Conservation (phyloP, 1,284 basidiomycete genomes). For the Fistulina hepatica region DNA sequence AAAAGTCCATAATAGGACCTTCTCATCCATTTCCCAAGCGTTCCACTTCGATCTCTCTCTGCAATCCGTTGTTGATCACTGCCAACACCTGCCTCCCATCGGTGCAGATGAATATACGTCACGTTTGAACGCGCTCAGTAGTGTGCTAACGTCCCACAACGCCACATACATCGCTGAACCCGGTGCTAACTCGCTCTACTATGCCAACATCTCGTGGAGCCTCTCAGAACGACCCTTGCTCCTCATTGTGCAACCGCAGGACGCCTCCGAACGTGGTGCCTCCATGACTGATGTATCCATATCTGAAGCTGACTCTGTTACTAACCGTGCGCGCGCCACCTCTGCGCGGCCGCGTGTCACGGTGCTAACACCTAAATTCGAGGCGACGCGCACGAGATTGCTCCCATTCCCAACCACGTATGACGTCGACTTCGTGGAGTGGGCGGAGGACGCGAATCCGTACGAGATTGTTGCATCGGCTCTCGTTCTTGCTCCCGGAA, state of each 20-base stretch:
- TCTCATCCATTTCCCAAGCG: not conserved
- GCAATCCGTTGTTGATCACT: constrained; percentile 34
- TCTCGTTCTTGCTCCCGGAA: constrained; percentile 26
- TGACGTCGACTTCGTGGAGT: constrained; percentile 46
- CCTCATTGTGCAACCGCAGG: constrained; percentile 45
- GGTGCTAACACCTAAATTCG: constrained; percentile 70
- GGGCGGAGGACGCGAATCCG: constrained; percentile 67
- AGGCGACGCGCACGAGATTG: constrained; percentile 56
- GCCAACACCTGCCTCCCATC: constrained; percentile 41
- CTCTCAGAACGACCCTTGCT: constrained; percentile 73
- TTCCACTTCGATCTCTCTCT: not conserved
- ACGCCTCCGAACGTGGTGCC: constrained; percentile 17
- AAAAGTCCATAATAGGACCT: too few relatives aligned
- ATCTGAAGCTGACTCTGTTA: too few relatives aligned
- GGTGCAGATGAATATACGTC: constrained; percentile 33
- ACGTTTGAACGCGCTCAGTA: constrained; percentile 44
- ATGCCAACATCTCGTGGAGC: constrained; percentile 66
- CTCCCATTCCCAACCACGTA: constrained; percentile 38
- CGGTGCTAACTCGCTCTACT: constrained; percentile 61
- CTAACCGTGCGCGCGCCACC: too few relatives aligned
- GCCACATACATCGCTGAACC: constrained; percentile 70
- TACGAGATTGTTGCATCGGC: constrained; percentile 43
- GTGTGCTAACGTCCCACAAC: constrained; percentile 35
- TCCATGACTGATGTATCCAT: too few relatives aligned
- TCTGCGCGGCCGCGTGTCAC: too few relatives aligned